Evolutionary conservation across 2,329 filamentous ascomycete genomes (phyloP).

Genomic region (Plenodomus lindquistii): DNA sequence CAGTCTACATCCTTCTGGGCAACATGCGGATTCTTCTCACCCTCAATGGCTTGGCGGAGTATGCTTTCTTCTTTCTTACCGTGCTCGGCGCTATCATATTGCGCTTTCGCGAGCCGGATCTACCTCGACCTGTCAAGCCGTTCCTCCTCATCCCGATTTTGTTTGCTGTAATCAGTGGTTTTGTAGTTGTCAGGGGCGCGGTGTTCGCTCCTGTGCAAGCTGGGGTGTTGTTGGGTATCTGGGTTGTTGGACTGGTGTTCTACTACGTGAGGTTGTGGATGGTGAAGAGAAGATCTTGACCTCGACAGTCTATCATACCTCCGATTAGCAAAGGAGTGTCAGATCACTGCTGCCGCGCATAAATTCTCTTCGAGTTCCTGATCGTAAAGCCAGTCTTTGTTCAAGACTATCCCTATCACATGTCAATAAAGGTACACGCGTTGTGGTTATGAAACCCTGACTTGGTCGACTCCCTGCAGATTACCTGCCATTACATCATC

Average conservation of each 20-base stretch:
- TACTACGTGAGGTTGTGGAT: slow-evolving; percentile 18
- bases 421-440: too few species aligned
- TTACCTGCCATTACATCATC: too few species aligned
- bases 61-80: slow-evolving; percentile 67
- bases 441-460: too few species aligned
- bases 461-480: too few species aligned
- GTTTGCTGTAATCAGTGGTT: slow-evolving; percentile 60
- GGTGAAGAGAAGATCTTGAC: slow-evolving; percentile 1
- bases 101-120: slow-evolving; percentile 58
- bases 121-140: slow-evolving; percentile 62
- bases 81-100: slow-evolving; percentile 63
- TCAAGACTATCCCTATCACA: too few species aligned
- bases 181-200: slow-evolving; percentile 41
- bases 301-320: not conserved
- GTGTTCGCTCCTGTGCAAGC: slow-evolving; percentile 42
- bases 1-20: slow-evolving; percentile 64
- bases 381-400: too few species aligned
- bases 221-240: slow-evolving; percentile 33
- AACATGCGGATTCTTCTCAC: slow-evolving; percentile 66
- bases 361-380: too few species aligned
- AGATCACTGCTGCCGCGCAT: too few species aligned
- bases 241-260: slow-evolving; percentile 28
- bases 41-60: slow-evolving; percentile 49
- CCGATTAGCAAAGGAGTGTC: too few species aligned
- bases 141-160: slow-evolving; percentile 57